Evolutionary conservation across 2,329 filamentous ascomycete genomes (phyloP).

Genomic region (Eutypella sp.): DNA sequence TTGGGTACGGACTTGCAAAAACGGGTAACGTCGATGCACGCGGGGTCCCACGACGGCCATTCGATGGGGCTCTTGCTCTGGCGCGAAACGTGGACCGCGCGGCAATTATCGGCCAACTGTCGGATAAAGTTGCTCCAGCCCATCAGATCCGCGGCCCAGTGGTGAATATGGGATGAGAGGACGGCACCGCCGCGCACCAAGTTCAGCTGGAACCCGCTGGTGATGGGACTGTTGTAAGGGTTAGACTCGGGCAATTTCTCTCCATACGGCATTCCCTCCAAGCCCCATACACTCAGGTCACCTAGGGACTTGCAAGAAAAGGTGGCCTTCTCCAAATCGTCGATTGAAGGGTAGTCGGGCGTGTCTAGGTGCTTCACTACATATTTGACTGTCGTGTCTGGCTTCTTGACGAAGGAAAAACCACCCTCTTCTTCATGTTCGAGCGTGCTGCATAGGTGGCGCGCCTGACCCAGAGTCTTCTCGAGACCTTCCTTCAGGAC

Average conservation of each 20-base stretch:
- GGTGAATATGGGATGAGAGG: conserved; percentile 37
- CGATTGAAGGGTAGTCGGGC: conserved; percentile 31
- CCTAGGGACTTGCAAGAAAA: conserved; percentile 29
- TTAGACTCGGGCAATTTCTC: conserved; percentile 32
- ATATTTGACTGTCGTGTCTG: conserved; percentile 29
- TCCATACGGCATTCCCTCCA: conserved; percentile 33
- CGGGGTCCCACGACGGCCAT: conserved; percentile 31
- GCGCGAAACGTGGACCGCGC: conserved; percentile 22
- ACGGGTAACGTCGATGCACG: conserved; percentile 29
- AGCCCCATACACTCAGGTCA: conserved; percentile 28
- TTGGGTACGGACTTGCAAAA: conserved; percentile 25
- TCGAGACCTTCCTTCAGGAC: conserved; percentile 31
- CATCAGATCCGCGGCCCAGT: conserved; percentile 38
- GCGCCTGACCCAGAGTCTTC: conserved; percentile 29
- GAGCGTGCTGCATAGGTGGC: conserved; percentile 35
- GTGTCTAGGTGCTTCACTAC: conserved; percentile 33
- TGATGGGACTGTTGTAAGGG: conserved; percentile 26
- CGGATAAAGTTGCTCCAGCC: conserved; percentile 33
- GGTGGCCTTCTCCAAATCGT: conserved; percentile 31
- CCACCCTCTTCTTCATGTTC: conserved; percentile 32
- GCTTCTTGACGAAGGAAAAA: conserved; percentile 32
- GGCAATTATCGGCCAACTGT: conserved; percentile 40
- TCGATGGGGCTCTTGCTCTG: too few species aligned
- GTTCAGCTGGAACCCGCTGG: conserved; percentile 35
- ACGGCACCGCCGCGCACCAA: conserved; percentile 37